A percentile compares a stretch with the other conserved stretches of the same genome.
Conservation (phyloP, 176 grass and related monocot genomes). For the Carex littledalei region DNA sequence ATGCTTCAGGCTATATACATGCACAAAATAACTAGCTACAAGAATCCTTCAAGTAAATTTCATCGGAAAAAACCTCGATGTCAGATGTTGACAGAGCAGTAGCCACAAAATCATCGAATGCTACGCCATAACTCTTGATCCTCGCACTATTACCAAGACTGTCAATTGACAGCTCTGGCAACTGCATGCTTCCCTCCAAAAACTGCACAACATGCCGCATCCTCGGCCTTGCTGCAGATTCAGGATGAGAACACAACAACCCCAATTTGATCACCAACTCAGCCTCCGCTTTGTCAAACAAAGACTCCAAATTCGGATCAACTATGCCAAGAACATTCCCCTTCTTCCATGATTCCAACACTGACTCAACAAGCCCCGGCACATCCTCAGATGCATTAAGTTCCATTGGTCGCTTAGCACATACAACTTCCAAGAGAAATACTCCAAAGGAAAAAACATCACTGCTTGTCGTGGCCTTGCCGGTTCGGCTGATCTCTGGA, state of each 20-base stretch:
- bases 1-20: neutral
- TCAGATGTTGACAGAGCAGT: neutral
- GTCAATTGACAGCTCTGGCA: slow-evolving; percentile 24
- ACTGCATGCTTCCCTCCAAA: slow-evolving; percentile 9
- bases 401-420: slow-evolving; percentile 38
- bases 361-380: slow-evolving; percentile 35
- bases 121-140: slow-evolving; percentile 1
- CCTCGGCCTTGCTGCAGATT: slow-evolving; percentile 26
- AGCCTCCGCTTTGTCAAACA: slow-evolving; percentile 13
- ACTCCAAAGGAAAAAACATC: slow-evolving; percentile 40
- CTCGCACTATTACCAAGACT: slow-evolving; percentile 10
- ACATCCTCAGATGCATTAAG: slow-evolving; percentile 1
- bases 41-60: neutral
- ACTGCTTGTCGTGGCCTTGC: slow-evolving; percentile 36
- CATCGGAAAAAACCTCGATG: neutral
- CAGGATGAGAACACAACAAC: slow-evolving; percentile 39
- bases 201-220: slow-evolving; percentile 38
- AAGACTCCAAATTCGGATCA: slow-evolving; percentile 23
- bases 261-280: slow-evolving; percentile 45
- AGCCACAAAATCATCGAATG: slow-evolving; percentile 13
- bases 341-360: slow-evolving; percentile 28
- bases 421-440: slow-evolving; percentile 43
- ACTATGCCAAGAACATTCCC: slow-evolving; percentile 27
- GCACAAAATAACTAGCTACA: neutral
- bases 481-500: slow-evolving; percentile 38